Conservation (phyloP, 73 alveolate species). For the Uronychia binucleata region DNA sequence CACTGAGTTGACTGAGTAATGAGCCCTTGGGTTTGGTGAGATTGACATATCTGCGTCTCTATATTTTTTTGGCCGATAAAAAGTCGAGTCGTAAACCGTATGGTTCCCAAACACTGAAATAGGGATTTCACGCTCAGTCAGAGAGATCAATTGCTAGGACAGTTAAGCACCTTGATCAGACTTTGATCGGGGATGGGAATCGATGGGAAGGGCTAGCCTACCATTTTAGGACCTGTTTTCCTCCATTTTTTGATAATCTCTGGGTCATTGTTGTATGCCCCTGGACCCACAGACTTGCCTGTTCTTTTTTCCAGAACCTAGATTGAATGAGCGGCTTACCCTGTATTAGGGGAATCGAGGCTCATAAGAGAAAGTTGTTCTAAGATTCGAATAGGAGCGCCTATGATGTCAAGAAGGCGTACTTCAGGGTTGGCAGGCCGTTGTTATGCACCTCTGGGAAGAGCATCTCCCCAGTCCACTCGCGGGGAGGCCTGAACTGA, state of each 20-base stretch:
- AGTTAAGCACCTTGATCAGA: no score
- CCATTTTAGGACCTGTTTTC: background rate
- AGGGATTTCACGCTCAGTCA: background rate
- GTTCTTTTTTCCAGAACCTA: background rate
- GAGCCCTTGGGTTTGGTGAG: background rate
- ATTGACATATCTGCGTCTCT: background rate
- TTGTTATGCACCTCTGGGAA: background rate
- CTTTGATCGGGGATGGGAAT: no score
- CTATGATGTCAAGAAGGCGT: background rate
- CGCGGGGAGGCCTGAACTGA: background rate
- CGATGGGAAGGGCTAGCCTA: no score
- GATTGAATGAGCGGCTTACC: background rate
- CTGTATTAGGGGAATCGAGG: background rate
- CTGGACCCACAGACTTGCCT: background rate
- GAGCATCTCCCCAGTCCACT: background rate
- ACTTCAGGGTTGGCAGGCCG: background rate
- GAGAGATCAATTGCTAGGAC: background rate
- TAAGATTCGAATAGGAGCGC: background rate
- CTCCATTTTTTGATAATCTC: background rate
- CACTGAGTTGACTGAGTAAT: no score
- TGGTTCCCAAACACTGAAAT: background rate
- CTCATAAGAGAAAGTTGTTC: background rate
- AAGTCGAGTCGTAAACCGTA: background rate
- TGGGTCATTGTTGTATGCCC: background rate
- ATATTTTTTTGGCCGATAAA: background rate